Percentiles rank a stretch among this genome's conserved stretches.
These are phyloP conservation scores for Yamadazyma diospyri DNA, from an alignment of 1,139 yeast species.

Conservation along the genomic window DNA sequence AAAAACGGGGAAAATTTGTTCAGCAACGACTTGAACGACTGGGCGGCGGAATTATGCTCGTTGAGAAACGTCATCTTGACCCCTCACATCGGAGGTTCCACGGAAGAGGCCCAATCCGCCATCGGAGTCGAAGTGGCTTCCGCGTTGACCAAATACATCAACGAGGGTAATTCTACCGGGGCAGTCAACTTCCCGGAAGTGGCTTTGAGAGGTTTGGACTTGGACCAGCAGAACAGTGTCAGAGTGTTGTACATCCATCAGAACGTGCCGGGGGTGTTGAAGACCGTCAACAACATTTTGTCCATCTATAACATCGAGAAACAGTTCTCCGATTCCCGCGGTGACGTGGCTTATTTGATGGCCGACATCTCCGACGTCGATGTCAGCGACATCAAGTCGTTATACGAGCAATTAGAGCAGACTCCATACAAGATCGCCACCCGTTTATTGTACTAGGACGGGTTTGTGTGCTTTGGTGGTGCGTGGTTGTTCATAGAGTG, in stretches of 20 bases:
- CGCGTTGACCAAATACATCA: constrained; percentile 83
- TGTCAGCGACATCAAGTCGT: constrained; percentile 73
- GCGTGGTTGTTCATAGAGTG: too few relatives aligned
- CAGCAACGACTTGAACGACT: constrained; percentile 65
- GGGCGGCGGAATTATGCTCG: constrained; percentile 80
- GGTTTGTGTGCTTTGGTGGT: too few relatives aligned
- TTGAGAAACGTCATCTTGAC: constrained; percentile 88
- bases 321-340: constrained; percentile 94
- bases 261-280: constrained; percentile 98
- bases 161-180: constrained; percentile 94
- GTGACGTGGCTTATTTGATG: constrained; percentile 96
- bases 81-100: constrained; percentile 98
- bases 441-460: constrained; percentile 85
- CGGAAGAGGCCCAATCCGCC: constrained; percentile 98
- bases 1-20: constrained; percentile 88
- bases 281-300: constrained; percentile 93
- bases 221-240: constrained; percentile 84
- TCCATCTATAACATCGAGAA: constrained; percentile 95
- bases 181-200: constrained; percentile 99
- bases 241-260: constrained; percentile 95
- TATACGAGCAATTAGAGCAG: constrained; percentile 82
- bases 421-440: constrained; percentile 92
- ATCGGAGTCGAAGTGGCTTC: constrained; percentile 94
- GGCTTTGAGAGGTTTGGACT: constrained; percentile 79
- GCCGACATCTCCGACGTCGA: constrained; percentile 93